A percentile compares a stretch with the other conserved stretches of the same genome.
phyloP scores from a whole-genome alignment of 2,329 filamentous ascomycete genomes.

The Pleochaeta shiraiana region DNA sequence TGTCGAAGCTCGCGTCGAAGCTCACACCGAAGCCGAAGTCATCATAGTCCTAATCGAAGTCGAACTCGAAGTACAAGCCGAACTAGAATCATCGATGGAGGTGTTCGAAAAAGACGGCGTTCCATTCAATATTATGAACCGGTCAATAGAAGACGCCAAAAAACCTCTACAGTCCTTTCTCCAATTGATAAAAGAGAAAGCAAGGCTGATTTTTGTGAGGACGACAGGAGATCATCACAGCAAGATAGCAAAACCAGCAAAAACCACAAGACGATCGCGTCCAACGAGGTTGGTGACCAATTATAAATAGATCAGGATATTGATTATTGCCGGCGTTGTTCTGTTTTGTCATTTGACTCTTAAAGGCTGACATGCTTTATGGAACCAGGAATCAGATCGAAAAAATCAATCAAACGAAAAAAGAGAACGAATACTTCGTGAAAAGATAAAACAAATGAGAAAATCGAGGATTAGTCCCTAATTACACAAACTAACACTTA shows the following conservation, averaged over 20 bases:
- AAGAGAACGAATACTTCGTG: slow-evolving; percentile 28
- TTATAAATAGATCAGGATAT: slow-evolving; percentile 10
- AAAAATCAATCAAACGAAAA: slow-evolving; percentile 25
- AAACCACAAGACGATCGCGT: not conserved
- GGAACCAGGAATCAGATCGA: slow-evolving; percentile 12
- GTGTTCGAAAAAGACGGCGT: slow-evolving; percentile 16
- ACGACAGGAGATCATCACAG: slow-evolving; percentile 18
- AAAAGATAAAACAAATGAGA: slow-evolving; percentile 34
- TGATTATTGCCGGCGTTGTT: slow-evolving; percentile 5
- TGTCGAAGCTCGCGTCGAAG: not conserved
- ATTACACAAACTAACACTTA: too few species aligned
- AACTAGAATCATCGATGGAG: slow-evolving; percentile 9
- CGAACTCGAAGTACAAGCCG: slow-evolving; percentile 11
- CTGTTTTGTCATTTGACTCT: not conserved
- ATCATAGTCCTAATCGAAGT: slow-evolving; percentile 10
- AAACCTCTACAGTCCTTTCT: slow-evolving; percentile 28
- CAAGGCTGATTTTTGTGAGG: slow-evolving; percentile 33
- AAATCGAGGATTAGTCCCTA: slow-evolving; percentile 20
- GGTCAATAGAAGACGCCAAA: slow-evolving; percentile 24
- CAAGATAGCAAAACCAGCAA: slow-evolving; percentile 9
- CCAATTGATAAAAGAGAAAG: slow-evolving; percentile 26
- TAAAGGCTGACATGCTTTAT: not conserved
- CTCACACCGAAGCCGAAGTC: slow-evolving; percentile 13
- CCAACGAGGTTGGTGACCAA: slow-evolving; percentile 23
- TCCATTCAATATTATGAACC: slow-evolving; percentile 19